Conservation (phyloP, 805 yeast genomes). For the Groenewaldozyma salmanticensis region DNA sequence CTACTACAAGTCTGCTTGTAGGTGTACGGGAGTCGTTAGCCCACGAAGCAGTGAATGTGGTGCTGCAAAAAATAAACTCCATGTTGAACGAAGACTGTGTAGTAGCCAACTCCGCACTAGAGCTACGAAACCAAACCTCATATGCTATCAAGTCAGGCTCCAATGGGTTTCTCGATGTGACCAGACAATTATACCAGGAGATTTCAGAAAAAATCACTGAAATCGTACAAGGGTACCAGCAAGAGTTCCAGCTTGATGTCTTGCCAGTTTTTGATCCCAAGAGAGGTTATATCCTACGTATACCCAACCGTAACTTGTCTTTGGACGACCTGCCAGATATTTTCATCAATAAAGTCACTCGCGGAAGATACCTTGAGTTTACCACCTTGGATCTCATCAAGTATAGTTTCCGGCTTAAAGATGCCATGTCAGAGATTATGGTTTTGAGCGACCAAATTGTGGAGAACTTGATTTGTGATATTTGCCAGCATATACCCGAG, state of each 20-base stretch:
- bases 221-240: not conserved
- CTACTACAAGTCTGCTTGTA: not conserved
- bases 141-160: not conserved
- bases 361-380: not conserved
- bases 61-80: not conserved
- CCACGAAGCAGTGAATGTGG: not conserved
- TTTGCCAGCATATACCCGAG: not conserved
- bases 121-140: not conserved
- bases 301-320: not conserved
- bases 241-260: not conserved
- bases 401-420: not conserved
- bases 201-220: not conserved
- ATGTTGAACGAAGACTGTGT: not conserved
- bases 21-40: not conserved
- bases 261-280: not conserved
- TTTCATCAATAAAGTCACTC: not conserved
- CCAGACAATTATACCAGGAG: not conserved
- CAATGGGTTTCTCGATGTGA: not conserved
- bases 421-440: not conserved
- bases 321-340: not conserved
- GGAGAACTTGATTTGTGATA: not conserved
- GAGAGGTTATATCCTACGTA: not conserved
- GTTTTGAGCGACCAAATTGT: not conserved
- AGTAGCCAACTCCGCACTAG: not conserved
- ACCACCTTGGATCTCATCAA: not conserved